Evolutionary conservation across 495 filamentous ascomycete species (phyloP).

Genomic region (Pseudevernia furfuracea): DNA sequence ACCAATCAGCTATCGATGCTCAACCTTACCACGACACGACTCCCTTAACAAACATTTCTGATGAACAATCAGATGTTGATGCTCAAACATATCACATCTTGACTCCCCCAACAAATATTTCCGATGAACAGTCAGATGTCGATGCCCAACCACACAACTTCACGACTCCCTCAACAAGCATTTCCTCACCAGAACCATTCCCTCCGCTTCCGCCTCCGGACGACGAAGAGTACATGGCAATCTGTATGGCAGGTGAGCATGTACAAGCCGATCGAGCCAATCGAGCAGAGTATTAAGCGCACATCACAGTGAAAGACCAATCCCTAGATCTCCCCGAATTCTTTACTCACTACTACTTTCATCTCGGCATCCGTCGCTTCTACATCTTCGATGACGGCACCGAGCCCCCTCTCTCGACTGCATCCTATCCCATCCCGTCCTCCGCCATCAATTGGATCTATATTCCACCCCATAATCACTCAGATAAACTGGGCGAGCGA

Average conservation of each 20-base stretch:
- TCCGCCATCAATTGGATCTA: slow-evolving; percentile 16
- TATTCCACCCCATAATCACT: background rate
- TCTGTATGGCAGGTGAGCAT: slow-evolving; percentile 15
- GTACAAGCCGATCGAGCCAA: background rate
- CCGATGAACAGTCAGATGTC: background rate
- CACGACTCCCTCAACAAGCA: background rate
- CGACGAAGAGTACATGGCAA: slow-evolving; percentile 25
- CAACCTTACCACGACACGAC: background rate
- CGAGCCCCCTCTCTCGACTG: slow-evolving; percentile 20
- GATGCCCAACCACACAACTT: background rate
- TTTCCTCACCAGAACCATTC: background rate
- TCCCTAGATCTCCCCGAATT: slow-evolving; percentile 14
- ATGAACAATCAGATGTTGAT: background rate
- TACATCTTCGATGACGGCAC: slow-evolving; percentile 30
- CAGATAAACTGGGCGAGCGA: background rate
- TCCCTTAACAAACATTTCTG: background rate
- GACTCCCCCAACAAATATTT: background rate
- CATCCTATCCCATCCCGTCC: slow-evolving; percentile 9
- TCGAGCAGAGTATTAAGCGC: background rate
- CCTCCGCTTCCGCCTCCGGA: slow-evolving; percentile 15
- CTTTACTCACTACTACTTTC: slow-evolving; percentile 26
- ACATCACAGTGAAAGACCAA: background rate
- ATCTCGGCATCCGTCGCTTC: slow-evolving; percentile 26
- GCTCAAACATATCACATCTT: background rate
- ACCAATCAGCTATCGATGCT: background rate